Conservation (phyloP, 2,329 filamentous ascomycete species). For the Penicillium crustosum region DNA sequence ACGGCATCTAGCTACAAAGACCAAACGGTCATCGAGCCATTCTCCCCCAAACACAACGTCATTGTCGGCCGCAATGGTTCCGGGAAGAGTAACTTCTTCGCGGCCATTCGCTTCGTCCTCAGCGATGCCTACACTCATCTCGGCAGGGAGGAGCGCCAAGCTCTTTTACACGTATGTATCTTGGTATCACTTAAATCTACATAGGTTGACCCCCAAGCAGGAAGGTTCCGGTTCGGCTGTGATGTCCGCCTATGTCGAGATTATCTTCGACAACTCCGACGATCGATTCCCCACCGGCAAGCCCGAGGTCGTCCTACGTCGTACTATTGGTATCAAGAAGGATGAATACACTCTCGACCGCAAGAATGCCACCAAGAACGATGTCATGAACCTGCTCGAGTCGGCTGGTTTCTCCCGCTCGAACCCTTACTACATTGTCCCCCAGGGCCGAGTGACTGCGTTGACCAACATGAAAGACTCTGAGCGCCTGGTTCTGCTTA, state of each 20-base stretch:
- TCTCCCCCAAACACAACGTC: constrained; percentile 95
- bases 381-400: constrained; percentile 93
- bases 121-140: constrained; percentile 97
- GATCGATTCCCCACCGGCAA: constrained; percentile 92
- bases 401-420: constrained; percentile 95
- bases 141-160: constrained; percentile 92
- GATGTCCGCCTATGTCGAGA: constrained; percentile 99
- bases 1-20: constrained; percentile 81
- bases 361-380: constrained; percentile 90
- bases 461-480: constrained; percentile 99
- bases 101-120: constrained; percentile 95
- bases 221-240: constrained; percentile 97
- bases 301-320: constrained; percentile 83
- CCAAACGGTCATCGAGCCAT: constrained; percentile 97
- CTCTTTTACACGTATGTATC: constrained; percentile 71
- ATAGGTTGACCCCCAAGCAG: constrained; percentile 37
- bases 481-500: constrained; percentile 83
- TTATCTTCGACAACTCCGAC: constrained; percentile 97
- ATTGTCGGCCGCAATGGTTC: constrained; percentile 99
- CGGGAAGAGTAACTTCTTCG: constrained; percentile 99
- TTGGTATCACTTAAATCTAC: not conserved
- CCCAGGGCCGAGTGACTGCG: constrained; percentile 91
- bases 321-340: constrained; percentile 96
- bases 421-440: constrained; percentile 98
- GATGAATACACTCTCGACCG: constrained; percentile 97